Base-by-base conservation (phyloP, 164 flowering plant species). In the Stephania japonica region DNA sequence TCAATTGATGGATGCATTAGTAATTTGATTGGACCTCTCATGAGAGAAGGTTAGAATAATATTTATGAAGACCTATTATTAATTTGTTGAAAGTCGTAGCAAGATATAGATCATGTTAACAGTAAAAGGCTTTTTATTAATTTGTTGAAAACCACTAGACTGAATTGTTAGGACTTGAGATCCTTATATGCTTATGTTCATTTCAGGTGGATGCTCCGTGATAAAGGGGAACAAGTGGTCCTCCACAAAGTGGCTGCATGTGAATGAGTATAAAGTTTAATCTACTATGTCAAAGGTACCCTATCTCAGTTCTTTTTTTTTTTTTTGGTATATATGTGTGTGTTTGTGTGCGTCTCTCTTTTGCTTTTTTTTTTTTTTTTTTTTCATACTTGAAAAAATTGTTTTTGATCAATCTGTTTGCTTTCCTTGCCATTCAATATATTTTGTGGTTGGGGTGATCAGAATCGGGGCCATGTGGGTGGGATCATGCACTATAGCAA, bases 171-270 rank as follows among this genome's bases (percentile, higher is more conserved):
- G 5, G 50, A 44, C 50, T 56, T 19, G 23, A 56, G n/a, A 42
- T 47, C 71, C 70, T 69, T 53, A 24, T 53, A 24, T 72, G 32
- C 70, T 53, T 24, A 25, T 12, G 49, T 56, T 72, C 73, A 10
- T 66, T 77, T 21, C 83, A 95, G 99, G 97, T 78, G 99, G 94
- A 43, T 95, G 99, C 62, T 87, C 97, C 62, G 98, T 95, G 72
- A 91, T 95, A 56, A 80, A 72, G 75, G 99, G 99, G 67, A 90
- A 93, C 78, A 94, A 94, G 76, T 94, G 99, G 99, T 94, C 99
- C 68, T 84, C 94, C 16, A 91, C 97, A 43, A 95, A 95, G 76
- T 95, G 99, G 99, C 80, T 95, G 73, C 96, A 88, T 62, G 89
- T 95, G 27, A 72, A 80, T 71, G 97, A 95, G 69, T 93, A 91